A percentile compares a stretch with the other conserved stretches of the same genome.
Evolutionary conservation across 2,329 filamentous ascomycete species (phyloP).

Genomic region (Talaromyces islandicus): DNA sequence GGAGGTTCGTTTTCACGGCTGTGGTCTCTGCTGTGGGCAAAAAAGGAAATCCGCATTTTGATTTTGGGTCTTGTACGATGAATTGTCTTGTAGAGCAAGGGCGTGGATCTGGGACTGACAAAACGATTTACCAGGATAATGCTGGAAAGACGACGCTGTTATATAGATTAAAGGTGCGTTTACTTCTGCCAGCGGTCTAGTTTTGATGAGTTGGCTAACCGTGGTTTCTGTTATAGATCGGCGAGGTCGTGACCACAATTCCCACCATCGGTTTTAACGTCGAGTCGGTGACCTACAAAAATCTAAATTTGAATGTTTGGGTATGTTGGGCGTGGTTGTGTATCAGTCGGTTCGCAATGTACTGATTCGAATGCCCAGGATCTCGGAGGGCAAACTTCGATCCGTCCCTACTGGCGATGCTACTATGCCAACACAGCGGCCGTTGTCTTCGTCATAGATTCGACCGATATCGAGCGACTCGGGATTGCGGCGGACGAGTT

Average conservation of each 20-base stretch:
- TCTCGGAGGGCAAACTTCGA: constrained; percentile 95
- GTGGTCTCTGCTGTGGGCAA: constrained; percentile 74
- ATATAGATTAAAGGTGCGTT: constrained; percentile 84
- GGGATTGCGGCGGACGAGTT: constrained; percentile 90
- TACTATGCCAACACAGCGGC: constrained; percentile 99
- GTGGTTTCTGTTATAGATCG: constrained; percentile 58
- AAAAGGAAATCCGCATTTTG: constrained; percentile 97
- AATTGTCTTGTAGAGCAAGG: background rate
- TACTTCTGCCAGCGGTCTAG: background rate
- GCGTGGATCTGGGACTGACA: constrained; percentile 4
- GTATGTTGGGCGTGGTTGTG: constrained; percentile 45
- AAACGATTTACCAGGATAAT: constrained; percentile 67
- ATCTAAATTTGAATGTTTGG: constrained; percentile 98
- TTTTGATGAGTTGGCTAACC: constrained; percentile 3
- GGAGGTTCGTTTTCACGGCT: constrained; percentile 52
- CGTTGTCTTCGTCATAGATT: constrained; percentile 97
- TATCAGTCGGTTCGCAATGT: background rate
- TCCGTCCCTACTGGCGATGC: constrained; percentile 97
- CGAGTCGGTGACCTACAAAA: constrained; percentile 96
- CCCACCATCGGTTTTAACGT: constrained; percentile 99
- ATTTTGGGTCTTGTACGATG: constrained; percentile 79
- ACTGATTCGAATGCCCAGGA: constrained; percentile 49
- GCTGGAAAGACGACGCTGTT: constrained; percentile 96
- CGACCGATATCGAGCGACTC: constrained; percentile 91
- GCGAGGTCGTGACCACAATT: constrained; percentile 97